These are phyloP conservation scores for Lachancea quebecensis DNA, from an alignment of 805 yeast genomes.

Conservation along the genomic window DNA sequence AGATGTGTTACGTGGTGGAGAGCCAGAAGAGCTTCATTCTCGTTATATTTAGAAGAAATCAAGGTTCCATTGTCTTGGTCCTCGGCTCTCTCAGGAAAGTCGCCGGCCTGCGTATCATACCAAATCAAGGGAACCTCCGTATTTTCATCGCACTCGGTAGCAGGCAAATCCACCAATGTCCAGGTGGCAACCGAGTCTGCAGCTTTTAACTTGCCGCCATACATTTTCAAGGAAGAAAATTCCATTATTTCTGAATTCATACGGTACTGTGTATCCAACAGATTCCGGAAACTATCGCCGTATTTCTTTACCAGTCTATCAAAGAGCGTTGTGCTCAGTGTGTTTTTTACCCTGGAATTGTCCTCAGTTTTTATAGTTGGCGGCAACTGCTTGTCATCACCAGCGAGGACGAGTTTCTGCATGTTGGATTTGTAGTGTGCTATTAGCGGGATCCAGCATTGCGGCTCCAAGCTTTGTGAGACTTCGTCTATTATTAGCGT, in stretches of 20 bases:
- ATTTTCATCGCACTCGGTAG: slow-evolving; percentile 44
- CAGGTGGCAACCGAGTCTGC: slow-evolving; percentile 49
- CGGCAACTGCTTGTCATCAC: slow-evolving; percentile 87
- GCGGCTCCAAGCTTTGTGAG: slow-evolving; percentile 89
- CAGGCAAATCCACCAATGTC: slow-evolving; percentile 48
- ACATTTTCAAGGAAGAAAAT: slow-evolving; percentile 65
- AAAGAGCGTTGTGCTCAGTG: slow-evolving; percentile 63
- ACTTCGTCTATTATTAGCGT: slow-evolving; percentile 91
- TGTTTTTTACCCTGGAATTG: slow-evolving; percentile 35
- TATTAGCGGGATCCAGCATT: slow-evolving; percentile 90
- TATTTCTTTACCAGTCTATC: slow-evolving; percentile 60
- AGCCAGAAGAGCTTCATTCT: slow-evolving; percentile 64
- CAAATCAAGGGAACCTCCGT: slow-evolving; percentile 57
- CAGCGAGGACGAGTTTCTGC: slow-evolving; percentile 69
- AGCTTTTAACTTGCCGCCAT: slow-evolving; percentile 57
- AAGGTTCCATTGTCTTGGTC: slow-evolving; percentile 24
- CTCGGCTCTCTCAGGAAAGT: slow-evolving; percentile 55
- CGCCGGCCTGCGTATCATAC: slow-evolving; percentile 93
- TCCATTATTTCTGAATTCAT: slow-evolving; percentile 76
- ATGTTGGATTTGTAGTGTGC: slow-evolving; percentile 47
- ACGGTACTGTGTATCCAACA: slow-evolving; percentile 76
- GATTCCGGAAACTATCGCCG: slow-evolving; percentile 42
- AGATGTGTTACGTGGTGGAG: slow-evolving; percentile 48
- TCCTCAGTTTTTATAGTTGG: slow-evolving; percentile 71
- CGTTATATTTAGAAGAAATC: slow-evolving; percentile 62